Base-by-base conservation (phyloP, 176 grass and related monocot species). In the Musa schizocarpa region DNA sequence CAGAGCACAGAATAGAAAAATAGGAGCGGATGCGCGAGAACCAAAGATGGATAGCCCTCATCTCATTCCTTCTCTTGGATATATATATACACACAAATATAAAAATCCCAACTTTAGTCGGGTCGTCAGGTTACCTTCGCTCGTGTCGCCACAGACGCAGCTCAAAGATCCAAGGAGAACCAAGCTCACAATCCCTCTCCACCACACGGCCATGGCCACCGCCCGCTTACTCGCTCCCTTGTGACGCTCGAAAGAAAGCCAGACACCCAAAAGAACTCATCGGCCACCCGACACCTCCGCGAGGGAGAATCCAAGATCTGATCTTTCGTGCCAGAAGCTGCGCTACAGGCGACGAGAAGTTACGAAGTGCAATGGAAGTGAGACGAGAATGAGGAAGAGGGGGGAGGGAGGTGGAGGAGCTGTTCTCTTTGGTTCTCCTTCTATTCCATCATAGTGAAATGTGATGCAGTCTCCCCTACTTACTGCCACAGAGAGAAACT, bases 1-100 rank as follows among this genome's bases (percentile, higher is more conserved):
- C 72, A 56, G 22, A 11, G 9, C 24, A 56, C 19, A 27, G 52
- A 56, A 74, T 74, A 74, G 53, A 74, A 74, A 55, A 74, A 27
- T 74, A 51, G 16, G 17, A n/a, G 29, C 50, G 51, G 68, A 70
- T 70, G 19, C 68, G 68, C 43, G n/a, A 65, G 68, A 19, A 52
- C 19, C 48, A 51, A 17, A 17, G 72, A 74, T 62, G 57, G 25
- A 13, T 19, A 54, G 53, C 53, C 52, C 21, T 74, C 27, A 24
- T 50, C 52, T 43, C 68, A n/a, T 51, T 70, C 48, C 17, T 51
- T 51, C 34, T 70, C 48, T 52, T 1, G 1, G 22, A 21, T 13
- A 65, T 23, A 26, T 22, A 19, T 29, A 19, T 2, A 74, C 5
- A 27, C 14, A 27, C 9, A 56, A 24, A 24, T 53, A 74, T 52